phyloP scores from a whole-genome alignment of 2,329 filamentous ascomycete species.

The Leptodontidium sp. region DNA sequence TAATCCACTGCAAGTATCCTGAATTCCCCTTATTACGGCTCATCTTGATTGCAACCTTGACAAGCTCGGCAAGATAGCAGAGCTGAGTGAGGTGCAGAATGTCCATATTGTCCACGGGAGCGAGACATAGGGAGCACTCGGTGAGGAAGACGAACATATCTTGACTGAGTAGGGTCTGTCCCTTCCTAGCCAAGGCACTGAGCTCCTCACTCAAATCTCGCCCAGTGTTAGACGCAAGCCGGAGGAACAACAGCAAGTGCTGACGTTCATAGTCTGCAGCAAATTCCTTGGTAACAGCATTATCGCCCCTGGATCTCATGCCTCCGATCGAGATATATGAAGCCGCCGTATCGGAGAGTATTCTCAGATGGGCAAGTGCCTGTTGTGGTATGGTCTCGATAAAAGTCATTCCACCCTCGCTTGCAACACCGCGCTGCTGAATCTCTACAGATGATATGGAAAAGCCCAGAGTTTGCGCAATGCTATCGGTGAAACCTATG shows the following conservation, averaged over 20 bases:
- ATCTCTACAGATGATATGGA: conserved; percentile 92
- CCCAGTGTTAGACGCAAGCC: neutral
- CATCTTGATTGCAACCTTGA: conserved; percentile 76
- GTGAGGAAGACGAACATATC: conserved; percentile 85
- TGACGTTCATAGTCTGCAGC: conserved; percentile 73
- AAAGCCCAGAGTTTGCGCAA: conserved; percentile 76
- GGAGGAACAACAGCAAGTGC: conserved; percentile 74
- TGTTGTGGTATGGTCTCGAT: conserved; percentile 87
- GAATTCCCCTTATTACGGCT: conserved; percentile 61
- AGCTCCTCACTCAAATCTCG: neutral
- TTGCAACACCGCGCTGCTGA: conserved; percentile 84
- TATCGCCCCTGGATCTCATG: conserved; percentile 66
- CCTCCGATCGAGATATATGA: conserved; percentile 84
- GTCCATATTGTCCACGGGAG: conserved; percentile 73
- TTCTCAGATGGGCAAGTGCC: conserved; percentile 83
- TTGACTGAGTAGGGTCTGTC: conserved; percentile 66
- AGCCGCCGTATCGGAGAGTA: conserved; percentile 86
- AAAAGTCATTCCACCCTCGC: conserved; percentile 75
- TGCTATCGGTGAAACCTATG: conserved; percentile 62
- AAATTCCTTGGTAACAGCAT: conserved; percentile 72
- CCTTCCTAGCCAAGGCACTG: conserved; percentile 28
- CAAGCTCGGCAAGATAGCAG: conserved; percentile 90
- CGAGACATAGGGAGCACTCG: conserved; percentile 77
- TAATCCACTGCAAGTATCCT: conserved; percentile 54
- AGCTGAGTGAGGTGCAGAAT: conserved; percentile 82